Conservation (phyloP, 371 early-diverging fungal species). For the Vairimorpha apis region DNA sequence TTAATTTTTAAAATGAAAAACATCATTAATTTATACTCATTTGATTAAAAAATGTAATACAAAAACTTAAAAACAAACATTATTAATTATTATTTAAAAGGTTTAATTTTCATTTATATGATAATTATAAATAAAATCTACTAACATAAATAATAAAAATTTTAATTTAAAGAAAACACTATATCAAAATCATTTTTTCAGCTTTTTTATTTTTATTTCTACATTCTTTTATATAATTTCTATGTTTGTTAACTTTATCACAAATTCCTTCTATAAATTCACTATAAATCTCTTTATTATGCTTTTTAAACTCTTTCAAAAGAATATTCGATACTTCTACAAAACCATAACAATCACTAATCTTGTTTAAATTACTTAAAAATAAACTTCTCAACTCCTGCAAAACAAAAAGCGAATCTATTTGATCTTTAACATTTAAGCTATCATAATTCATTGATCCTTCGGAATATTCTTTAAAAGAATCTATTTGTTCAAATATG, state of each 20-base stretch:
- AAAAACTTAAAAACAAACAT: no score
- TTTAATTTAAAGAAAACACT: no score
- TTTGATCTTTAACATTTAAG: neutral
- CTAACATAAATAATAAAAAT: no score
- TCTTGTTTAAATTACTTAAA: constrained; percentile 3
- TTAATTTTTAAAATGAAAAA: no score
- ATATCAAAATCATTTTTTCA: neutral
- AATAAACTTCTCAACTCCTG: constrained; percentile 13
- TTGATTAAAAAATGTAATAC: no score
- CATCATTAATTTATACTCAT: no score
- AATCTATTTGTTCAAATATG: constrained; percentile 19
- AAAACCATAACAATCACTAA: constrained; percentile 27
- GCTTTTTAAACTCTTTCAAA: constrained; percentile 25
- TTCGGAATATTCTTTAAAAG: neutral
- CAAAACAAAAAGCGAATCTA: constrained; percentile 17
- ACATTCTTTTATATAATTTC: constrained; percentile 15
- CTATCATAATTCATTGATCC: neutral
- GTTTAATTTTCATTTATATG: no score
- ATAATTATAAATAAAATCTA: no score
- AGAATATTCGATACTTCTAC: constrained; percentile 21
- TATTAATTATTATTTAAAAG: no score
- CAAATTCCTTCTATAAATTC: constrained; percentile 19
- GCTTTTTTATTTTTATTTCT: constrained; percentile 24
- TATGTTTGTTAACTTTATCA: constrained; percentile 9
- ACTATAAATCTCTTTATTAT: constrained; percentile 22